Evolutionary conservation across 2,329 filamentous ascomycete genomes (phyloP), one percentile per base, ranked within the genome.

Genomic region (Aspergillus intermedius): DNA sequence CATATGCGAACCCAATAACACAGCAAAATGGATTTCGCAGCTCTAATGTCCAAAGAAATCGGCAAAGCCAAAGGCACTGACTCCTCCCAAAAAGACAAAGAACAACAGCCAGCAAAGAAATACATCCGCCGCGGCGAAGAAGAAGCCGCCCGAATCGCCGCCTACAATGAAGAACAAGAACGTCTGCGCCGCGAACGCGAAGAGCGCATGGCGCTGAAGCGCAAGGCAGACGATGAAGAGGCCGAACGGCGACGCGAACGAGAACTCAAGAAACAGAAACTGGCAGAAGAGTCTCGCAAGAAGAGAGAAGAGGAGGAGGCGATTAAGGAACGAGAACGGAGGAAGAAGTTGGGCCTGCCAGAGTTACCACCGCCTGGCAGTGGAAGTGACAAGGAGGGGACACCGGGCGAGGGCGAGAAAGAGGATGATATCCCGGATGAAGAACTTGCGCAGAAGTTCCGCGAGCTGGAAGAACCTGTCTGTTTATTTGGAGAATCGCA

Each of bases 21-120:
- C 10, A 15, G 19, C 64, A 76, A 53, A 57, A 98, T 98, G 93
- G 91, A 98, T 71, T 98, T 98, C 75, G 90, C 90, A 52, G 82
- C 89, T 32, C 76, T 98, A 43, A 95, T 98, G 88, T 83, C 87
- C 62, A 87, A 89, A 65, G 90, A 95, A 71, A 93, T 98, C 62
- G 82, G 87, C 61, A 94, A 93, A 69, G 78, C 84, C 58, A 88
- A 88, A 68, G 72, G 78, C 47, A 57, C 70, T 39, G 34, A 22
- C 47, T 57, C 52, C 58, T 54, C 48, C 37, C 52, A 49, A 32
- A 54, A 60, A 19, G 42, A 52, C 8, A 60, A 57, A 42, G 48
- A 45, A 2, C 34, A 54, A 9, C 49, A 64, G n/a, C 47, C 61
- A 25, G 46, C 58, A 35, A 84, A 86, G 61, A 95, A 95, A 70